A percentile compares a stretch with the other conserved stretches of the same genome.
Evolutionary conservation across 768 basidiomycete genomes (phyloP).

Genomic region (Mycena alexandri): DNA sequence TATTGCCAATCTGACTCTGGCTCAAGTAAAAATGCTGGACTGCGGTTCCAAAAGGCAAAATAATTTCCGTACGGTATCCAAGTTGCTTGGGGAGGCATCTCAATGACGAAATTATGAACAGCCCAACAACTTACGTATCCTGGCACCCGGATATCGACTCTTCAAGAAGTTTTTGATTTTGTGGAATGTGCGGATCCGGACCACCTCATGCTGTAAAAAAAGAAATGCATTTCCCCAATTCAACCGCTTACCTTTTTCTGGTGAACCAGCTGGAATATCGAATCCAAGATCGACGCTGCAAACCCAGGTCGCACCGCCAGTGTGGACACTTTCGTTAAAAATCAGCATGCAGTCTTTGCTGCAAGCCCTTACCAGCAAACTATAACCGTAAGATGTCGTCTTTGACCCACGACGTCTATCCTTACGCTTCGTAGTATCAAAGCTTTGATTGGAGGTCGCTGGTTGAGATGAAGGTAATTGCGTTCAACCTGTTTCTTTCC

Average conservation of each 20-base stretch:
- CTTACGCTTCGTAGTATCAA: conserved; percentile 65
- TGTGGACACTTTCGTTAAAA: conserved; percentile 71
- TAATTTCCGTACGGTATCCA: conserved; percentile 63
- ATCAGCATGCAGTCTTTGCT: conserved; percentile 70
- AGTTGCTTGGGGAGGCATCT: background rate
- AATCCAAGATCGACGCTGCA: conserved; percentile 79
- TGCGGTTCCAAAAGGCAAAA: conserved; percentile 78
- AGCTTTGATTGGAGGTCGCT: conserved; percentile 88
- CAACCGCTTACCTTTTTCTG: background rate
- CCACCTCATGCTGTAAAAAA: conserved; percentile 61
- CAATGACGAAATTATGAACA: conserved; percentile 40
- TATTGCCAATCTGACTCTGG: conserved; percentile 81
- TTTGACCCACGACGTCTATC: background rate
- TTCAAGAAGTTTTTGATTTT: conserved; percentile 82
- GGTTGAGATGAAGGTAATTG: conserved; percentile 76
- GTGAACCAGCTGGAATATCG: conserved; percentile 68
- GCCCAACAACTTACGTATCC: conserved; percentile 77
- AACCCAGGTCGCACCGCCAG: conserved; percentile 62
- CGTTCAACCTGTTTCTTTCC: conserved; percentile 8
- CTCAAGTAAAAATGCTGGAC: conserved; percentile 84
- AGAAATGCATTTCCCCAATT: background rate
- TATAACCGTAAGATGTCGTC: conserved; percentile 47
- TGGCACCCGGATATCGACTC: conserved; percentile 77
- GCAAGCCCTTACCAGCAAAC: conserved; percentile 70
- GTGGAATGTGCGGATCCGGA: conserved; percentile 78